Conservation (phyloP, 345 rosid genomes). For the Ricinus communis region DNA sequence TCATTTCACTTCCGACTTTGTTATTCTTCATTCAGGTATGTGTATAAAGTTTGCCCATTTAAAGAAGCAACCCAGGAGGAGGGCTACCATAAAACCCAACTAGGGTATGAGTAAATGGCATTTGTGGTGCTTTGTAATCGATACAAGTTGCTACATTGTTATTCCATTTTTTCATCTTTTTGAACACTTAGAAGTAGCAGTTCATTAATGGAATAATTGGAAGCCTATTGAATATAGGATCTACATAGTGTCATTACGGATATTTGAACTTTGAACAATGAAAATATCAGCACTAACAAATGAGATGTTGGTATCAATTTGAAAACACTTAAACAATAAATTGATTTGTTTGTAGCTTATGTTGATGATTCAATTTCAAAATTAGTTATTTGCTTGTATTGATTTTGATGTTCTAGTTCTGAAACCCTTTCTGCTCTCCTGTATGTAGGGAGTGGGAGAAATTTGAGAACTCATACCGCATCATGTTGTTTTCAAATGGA, state of each 20-base stretch:
- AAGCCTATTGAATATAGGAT: background rate
- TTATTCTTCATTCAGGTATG: slow-evolving; percentile 11
- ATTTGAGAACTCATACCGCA: slow-evolving; percentile 9
- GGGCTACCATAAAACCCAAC: slow-evolving; percentile 8
- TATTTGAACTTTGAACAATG: background rate
- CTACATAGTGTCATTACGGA: background rate
- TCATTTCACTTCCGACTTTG: background rate
- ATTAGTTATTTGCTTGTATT: background rate
- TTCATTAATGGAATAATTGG: background rate
- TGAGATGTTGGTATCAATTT: background rate
- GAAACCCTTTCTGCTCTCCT: background rate
- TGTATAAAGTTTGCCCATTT: slow-evolving; percentile 13
- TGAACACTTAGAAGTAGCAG: background rate
- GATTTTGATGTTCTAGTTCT: background rate
- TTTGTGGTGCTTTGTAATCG: background rate
- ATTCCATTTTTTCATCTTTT: background rate
- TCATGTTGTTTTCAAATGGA: slow-evolving; percentile 7
- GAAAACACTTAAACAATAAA: background rate
- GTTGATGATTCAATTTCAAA: background rate
- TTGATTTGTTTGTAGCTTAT: background rate
- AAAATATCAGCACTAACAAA: background rate
- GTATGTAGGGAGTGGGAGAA: slow-evolving; percentile 6
- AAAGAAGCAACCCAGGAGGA: slow-evolving; percentile 13
- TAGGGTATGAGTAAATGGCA: background rate
- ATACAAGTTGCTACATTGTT: background rate